Percentiles rank a stretch among this genome's conserved stretches.
Evolutionary conservation across 2,329 filamentous ascomycete species (phyloP).

Genomic region (Cyphellophora europaea): DNA sequence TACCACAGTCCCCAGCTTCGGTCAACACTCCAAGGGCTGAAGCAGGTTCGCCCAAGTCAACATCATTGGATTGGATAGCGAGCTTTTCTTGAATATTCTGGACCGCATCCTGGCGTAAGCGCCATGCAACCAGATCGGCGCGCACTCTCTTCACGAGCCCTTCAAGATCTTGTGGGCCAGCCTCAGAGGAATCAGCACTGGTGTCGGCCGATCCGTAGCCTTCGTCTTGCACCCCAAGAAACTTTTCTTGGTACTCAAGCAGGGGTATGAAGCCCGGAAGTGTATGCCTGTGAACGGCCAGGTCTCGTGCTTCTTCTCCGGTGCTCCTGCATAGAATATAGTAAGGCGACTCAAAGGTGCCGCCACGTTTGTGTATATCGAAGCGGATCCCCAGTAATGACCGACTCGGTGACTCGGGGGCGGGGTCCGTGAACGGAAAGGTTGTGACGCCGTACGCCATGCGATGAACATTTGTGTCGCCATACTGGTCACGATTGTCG

Average conservation of each 20-base stretch:
- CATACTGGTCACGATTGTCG: constrained; percentile 18
- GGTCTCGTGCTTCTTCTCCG: constrained; percentile 14
- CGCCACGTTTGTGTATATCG: constrained; percentile 30
- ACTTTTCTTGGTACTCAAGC: constrained; percentile 26
- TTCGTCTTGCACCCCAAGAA: constrained; percentile 21
- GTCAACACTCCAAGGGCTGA: constrained; percentile 19
- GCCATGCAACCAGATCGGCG: constrained; percentile 32
- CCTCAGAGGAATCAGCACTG: constrained; percentile 17
- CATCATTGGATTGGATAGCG: constrained; percentile 1
- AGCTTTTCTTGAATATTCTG: constrained; percentile 16
- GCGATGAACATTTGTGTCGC: constrained; percentile 33
- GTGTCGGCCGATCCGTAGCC: constrained; percentile 10
- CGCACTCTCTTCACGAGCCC: constrained; percentile 29
- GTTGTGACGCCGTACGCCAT: constrained; percentile 35
- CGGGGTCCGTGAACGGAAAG: constrained; percentile 37
- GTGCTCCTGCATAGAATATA: constrained; percentile 29
- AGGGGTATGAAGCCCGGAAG: constrained; percentile 36
- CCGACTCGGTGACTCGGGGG: constrained; percentile 22
- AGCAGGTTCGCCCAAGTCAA: constrained; percentile 7
- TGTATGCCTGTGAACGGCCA: constrained; percentile 33
- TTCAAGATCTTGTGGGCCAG: constrained; percentile 24
- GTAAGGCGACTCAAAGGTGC: constrained; percentile 32
- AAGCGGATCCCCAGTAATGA: constrained; percentile 31
- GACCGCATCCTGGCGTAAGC: constrained; percentile 29
- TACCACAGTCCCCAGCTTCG: no score